These are phyloP conservation scores for Astrephomene gubernaculifera DNA, from an alignment of 139 green algal genomes.

Conservation along the genomic window DNA sequence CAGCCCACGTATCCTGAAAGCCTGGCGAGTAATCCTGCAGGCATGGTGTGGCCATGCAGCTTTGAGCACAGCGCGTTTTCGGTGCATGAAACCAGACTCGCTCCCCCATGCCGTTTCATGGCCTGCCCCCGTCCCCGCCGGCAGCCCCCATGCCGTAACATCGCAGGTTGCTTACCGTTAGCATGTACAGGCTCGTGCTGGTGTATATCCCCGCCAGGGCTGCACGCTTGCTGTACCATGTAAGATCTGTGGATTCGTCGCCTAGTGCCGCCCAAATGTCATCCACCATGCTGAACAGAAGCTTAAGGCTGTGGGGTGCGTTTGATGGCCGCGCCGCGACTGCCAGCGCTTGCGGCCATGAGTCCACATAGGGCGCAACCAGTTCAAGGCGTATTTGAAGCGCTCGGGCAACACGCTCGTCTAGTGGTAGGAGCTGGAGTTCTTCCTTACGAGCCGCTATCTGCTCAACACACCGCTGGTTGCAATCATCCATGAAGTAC, in stretches of 20 bases:
- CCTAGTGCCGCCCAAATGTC: slow-evolving; percentile 72
- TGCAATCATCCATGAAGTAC: slow-evolving; percentile 67
- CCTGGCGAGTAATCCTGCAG: slow-evolving; percentile 71
- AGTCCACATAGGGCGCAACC: slow-evolving; percentile 63
- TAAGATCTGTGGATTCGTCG: slow-evolving; percentile 72
- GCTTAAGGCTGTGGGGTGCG: slow-evolving; percentile 43
- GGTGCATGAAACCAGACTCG: too few relatives aligned
- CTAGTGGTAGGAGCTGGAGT: slow-evolving; percentile 38
- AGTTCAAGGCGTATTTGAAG: slow-evolving; percentile 71
- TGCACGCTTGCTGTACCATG: slow-evolving; percentile 80
- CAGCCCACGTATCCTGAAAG: slow-evolving; percentile 78
- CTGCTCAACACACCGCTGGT: slow-evolving; percentile 48
- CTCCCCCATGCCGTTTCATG: too few relatives aligned
- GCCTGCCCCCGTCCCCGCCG: too few relatives aligned
- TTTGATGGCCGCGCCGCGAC: slow-evolving; percentile 66
- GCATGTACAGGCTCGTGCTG: slow-evolving; percentile 82
- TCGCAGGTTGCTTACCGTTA: slow-evolving; percentile 70
- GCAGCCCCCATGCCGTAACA: too few relatives aligned
- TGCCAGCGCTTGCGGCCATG: slow-evolving; percentile 61
- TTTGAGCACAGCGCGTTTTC: too few relatives aligned
- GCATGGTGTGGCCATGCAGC: too few relatives aligned
- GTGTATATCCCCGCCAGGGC: slow-evolving; percentile 70
- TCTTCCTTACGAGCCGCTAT: slow-evolving; percentile 32
- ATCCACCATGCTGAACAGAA: slow-evolving; percentile 49
- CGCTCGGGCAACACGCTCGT: slow-evolving; percentile 58